These are phyloP conservation scores for Groenewaldozyma salmanticensis DNA, from an alignment of 805 yeast species.

Conservation along the genomic window DNA sequence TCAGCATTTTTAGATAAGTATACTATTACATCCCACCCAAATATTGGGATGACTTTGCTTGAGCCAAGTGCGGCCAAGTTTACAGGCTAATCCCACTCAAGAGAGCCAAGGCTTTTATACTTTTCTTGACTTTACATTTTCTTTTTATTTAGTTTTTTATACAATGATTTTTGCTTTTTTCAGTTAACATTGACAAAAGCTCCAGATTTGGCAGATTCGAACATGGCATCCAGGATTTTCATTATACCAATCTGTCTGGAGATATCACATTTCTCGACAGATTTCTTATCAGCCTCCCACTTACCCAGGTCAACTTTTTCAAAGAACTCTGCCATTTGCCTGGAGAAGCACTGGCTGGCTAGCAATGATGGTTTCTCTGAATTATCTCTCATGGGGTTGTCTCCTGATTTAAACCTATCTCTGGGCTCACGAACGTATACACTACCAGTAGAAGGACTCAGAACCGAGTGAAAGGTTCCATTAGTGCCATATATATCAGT, in stretches of 20 bases:
- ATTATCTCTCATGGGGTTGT: background rate
- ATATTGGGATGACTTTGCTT: too few species aligned
- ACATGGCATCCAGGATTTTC: slow-evolving; percentile 7
- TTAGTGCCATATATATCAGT: slow-evolving; percentile 9
- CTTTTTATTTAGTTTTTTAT: too few species aligned
- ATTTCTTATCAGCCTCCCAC: slow-evolving; percentile 3
- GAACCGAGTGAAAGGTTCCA: slow-evolving; percentile 8
- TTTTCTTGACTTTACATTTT: too few species aligned
- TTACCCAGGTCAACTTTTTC: slow-evolving; percentile 5
- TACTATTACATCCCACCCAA: too few species aligned
- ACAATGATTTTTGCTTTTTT: too few species aligned
- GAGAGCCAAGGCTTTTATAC: too few species aligned
- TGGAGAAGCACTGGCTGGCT: slow-evolving; percentile 1
- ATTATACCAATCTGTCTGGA: slow-evolving; percentile 5
- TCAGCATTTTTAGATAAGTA: too few species aligned
- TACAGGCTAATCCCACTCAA: too few species aligned
- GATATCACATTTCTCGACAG: slow-evolving; percentile 5
- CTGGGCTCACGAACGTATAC: slow-evolving; percentile 6
- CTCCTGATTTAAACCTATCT: slow-evolving; percentile 5
- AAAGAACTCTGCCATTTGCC: slow-evolving; percentile 7
- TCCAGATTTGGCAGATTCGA: slow-evolving; percentile 5
- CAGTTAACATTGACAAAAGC: slow-evolving; percentile 2
- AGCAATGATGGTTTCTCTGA: background rate
- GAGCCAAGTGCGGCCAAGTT: too few species aligned
- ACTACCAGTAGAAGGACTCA: slow-evolving; percentile 5